phyloP scores from a whole-genome alignment of 768 basidiomycete species.

The Boletus vinaceobasis region DNA sequence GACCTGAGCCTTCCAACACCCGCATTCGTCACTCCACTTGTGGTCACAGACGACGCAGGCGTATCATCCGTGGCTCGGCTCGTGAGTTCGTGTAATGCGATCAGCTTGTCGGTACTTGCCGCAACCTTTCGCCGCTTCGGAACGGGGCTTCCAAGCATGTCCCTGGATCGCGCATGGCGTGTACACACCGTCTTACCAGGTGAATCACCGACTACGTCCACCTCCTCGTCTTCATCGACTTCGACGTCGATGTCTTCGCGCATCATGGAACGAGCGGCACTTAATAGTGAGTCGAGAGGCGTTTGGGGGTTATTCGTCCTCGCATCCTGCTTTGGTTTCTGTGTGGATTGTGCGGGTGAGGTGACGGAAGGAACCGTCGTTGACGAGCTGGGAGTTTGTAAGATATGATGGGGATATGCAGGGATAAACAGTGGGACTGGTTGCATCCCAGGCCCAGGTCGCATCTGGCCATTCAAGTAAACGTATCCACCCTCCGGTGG shows the following conservation, averaged over 20 bases:
- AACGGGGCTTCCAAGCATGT: constrained; percentile 33
- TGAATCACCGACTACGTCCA: constrained; percentile 20
- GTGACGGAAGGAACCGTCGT: constrained; percentile 26
- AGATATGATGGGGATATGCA: constrained; percentile 25
- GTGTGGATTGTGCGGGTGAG: constrained; percentile 18
- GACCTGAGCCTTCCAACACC: constrained; percentile 36
- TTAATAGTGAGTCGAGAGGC: constrained; percentile 57
- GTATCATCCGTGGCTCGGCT: neutral
- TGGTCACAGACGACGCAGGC: neutral
- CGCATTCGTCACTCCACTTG: neutral
- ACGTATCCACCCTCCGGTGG: constrained; percentile 25
- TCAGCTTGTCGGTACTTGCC: constrained; percentile 9
- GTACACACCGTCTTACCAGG: constrained; percentile 19
- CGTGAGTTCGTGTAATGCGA: constrained; percentile 1
- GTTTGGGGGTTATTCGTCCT: constrained; percentile 36
- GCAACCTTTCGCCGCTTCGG: constrained; percentile 37
- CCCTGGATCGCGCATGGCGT: constrained; percentile 27
- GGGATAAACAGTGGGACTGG: constrained; percentile 32
- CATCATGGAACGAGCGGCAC: constrained; percentile 59
- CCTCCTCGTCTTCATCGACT: constrained; percentile 31
- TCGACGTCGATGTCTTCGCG: constrained; percentile 32
- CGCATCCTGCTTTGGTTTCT: constrained; percentile 16
- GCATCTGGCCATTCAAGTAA: constrained; percentile 28
- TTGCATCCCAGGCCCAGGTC: constrained; percentile 25
- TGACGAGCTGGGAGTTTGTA: constrained; percentile 33